Evolutionary conservation across 495 filamentous ascomycete genomes (phyloP).

Genomic region (Trichoderma asperelloides): DNA sequence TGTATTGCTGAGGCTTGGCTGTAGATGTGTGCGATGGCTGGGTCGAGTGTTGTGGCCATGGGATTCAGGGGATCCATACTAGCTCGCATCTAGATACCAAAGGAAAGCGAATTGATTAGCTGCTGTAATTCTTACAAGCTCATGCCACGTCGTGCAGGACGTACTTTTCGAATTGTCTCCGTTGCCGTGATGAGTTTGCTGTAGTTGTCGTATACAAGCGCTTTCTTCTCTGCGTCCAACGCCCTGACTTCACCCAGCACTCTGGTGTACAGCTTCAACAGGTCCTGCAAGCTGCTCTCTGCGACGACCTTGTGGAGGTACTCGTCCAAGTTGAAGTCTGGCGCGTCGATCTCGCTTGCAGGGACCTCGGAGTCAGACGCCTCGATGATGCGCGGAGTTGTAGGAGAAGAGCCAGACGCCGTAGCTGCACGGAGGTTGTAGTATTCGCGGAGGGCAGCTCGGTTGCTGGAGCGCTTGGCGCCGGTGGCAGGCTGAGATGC

Average conservation of each 20-base stretch:
- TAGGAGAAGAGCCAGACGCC: not conserved
- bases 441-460: slow-evolving; percentile 85
- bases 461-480: slow-evolving; percentile 35
- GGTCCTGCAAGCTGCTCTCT: slow-evolving; percentile 52
- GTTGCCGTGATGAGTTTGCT: slow-evolving; percentile 90
- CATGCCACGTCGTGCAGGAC: slow-evolving; percentile 9
- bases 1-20: slow-evolving; percentile 61
- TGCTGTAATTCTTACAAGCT: not conserved
- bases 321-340: slow-evolving; percentile 44
- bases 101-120: not conserved
- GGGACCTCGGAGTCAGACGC: slow-evolving; percentile 31
- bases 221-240: slow-evolving; percentile 90
- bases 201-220: slow-evolving; percentile 97
- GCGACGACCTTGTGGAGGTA: slow-evolving; percentile 60
- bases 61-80: slow-evolving; percentile 69
- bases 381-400: slow-evolving; percentile 29
- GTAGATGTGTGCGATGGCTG: slow-evolving; percentile 73
- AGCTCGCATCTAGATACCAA: slow-evolving; percentile 46
- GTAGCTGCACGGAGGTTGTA: slow-evolving; percentile 55
- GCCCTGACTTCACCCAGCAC: slow-evolving; percentile 72
- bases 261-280: slow-evolving; percentile 54
- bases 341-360: slow-evolving; percentile 46
- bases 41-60: slow-evolving; percentile 61
- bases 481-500: slow-evolving; percentile 36
- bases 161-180: slow-evolving; percentile 76